Conservation (phyloP, 2,329 filamentous ascomycete genomes). For the Triangularia verruculosa region DNA sequence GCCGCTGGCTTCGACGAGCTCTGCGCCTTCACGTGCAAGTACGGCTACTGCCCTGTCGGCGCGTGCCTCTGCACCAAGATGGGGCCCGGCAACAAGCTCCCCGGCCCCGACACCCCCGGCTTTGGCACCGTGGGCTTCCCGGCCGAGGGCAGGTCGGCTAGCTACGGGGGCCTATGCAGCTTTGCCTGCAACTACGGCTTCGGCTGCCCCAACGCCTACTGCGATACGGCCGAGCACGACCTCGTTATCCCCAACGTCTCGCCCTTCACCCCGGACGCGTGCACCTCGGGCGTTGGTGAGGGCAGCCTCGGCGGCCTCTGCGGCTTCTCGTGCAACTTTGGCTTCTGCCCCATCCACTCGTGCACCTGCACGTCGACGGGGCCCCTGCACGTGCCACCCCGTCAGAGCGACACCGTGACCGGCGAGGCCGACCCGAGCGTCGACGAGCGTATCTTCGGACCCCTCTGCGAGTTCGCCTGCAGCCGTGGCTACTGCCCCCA, state of each 20-base stretch:
- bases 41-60: constrained; percentile 30
- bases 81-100: constrained; percentile 9
- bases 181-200: constrained; percentile 21
- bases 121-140: constrained; percentile 22
- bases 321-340: constrained; percentile 2
- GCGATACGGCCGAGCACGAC: background rate
- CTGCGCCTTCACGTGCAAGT: constrained; percentile 30
- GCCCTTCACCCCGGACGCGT: constrained; percentile 5
- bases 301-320: background rate
- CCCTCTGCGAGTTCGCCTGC: background rate
- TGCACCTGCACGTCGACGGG: background rate
- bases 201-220: constrained; percentile 17
- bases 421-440: background rate
- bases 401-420: background rate
- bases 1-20: constrained; percentile 23
- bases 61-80: constrained; percentile 27
- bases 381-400: background rate
- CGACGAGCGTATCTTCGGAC: background rate
- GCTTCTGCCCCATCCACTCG: constrained; percentile 7
- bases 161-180: constrained; percentile 24
- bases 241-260: constrained; percentile 2
- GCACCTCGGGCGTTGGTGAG: constrained; percentile 1
- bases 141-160: constrained; percentile 13
- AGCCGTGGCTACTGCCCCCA: background rate
- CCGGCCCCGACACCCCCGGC: constrained; percentile 1